These are phyloP conservation scores for Fragaria ananassa DNA, from an alignment of 306 rosid genomes.

Conservation along the genomic window DNA sequence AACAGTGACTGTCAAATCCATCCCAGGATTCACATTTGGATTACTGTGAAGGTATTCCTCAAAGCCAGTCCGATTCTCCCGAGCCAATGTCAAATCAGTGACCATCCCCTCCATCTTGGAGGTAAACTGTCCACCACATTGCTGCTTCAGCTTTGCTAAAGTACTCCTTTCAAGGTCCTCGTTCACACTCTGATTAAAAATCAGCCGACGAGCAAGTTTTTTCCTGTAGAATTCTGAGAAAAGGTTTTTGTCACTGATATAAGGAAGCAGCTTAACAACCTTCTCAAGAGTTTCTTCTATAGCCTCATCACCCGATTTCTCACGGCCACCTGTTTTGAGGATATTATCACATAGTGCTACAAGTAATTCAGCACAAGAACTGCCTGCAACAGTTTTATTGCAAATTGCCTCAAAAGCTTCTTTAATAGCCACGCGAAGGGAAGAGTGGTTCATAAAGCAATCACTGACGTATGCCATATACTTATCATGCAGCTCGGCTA, in stretches of 20 bases:
- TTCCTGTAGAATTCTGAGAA: constrained; percentile 85
- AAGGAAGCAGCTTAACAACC: constrained; percentile 60
- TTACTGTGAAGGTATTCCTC: constrained; percentile 54
- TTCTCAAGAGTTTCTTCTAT: constrained; percentile 67
- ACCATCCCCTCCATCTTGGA: constrained; percentile 91
- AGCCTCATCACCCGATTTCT: constrained; percentile 62
- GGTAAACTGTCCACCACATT: constrained; percentile 71
- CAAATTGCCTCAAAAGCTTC: constrained; percentile 71
- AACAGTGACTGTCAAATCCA: constrained; percentile 63
- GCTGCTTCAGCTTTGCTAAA: constrained; percentile 61
- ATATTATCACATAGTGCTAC: constrained; percentile 65
- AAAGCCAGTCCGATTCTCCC: constrained; percentile 56
- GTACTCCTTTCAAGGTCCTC: constrained; percentile 66
- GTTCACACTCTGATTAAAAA: constrained; percentile 64
- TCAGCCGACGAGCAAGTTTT: constrained; percentile 74
- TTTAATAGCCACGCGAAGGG: constrained; percentile 62
- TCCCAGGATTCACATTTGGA: constrained; percentile 50
- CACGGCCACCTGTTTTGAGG: constrained; percentile 65
- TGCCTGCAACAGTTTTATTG: constrained; percentile 59
- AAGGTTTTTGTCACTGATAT: constrained; percentile 68
- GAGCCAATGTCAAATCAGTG: constrained; percentile 57
- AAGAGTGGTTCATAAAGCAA: constrained; percentile 50
- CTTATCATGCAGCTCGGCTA: constrained; percentile 66
- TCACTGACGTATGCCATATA: constrained; percentile 48
- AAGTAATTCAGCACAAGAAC: constrained; percentile 61